Base-by-base conservation (phyloP, 257 asterid species). In the Eucommia ulmoides region DNA sequence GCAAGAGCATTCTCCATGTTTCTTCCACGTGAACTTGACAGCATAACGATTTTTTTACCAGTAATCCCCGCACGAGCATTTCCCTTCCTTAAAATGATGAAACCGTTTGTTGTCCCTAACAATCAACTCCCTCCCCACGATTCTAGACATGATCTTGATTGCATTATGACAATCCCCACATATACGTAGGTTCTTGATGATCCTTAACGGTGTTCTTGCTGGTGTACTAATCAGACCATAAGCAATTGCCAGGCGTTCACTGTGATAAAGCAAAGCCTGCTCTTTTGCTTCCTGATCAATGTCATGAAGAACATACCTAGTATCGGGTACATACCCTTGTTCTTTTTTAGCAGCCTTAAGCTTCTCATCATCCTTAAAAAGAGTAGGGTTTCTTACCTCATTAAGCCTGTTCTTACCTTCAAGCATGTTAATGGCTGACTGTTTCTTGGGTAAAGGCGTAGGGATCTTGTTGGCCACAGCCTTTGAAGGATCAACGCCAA, bases 231-330 rank as follows among this genome's bases (percentile, higher is more conserved):
- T 85, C 52, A 89, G 72, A 55, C 98, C 98, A 26, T 80, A 85
- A 2, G 98, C 96, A 62, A 89, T 85, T 19, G 98, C 98, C 8
- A 89, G 71, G 3, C 98, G 94, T 71, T 89, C 98, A 9, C 98
- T 89, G 35, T 89, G 96, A 73, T 89, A 81, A 8, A 85, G 80
- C 76, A 89, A 54, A 1, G 94, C 94, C 66, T 89, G 96, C 71
- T 89, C 96, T 72, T 89, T 89, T 3, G 98, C 98, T 65, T 89
- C 98, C 69, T 85, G 96, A 68, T 89, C 98, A 61, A 89, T 89
- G 76, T 89, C 96, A 21, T 85, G 98, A 25, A 85, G 93, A 51
- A 85, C 98, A 19, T 86, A 89, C 58, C 96, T 70, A 3, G 96
- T 89, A 54, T 89, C 96, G 9, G 96, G 98, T 33, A 85, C 94